phyloP scores from a whole-genome alignment of 1,284 basidiomycete species.

The Meira miltonrushii region DNA sequence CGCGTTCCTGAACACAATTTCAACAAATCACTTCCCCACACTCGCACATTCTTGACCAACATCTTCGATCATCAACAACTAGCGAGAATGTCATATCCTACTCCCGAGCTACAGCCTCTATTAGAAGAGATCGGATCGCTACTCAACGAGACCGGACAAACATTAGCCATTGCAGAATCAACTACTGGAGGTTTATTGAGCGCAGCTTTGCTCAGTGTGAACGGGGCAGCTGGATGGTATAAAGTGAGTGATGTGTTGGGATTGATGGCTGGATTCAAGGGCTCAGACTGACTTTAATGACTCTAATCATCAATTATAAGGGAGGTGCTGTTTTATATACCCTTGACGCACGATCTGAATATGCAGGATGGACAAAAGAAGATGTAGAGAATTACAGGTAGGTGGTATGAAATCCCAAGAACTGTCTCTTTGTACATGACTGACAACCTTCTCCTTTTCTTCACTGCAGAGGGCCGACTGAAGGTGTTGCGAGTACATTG shows the following conservation, averaged over 20 bases:
- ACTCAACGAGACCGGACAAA: background rate
- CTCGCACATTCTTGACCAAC: no score
- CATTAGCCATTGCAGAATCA: constrained; percentile 4
- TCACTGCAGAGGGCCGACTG: constrained; percentile 8
- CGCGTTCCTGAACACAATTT: no score
- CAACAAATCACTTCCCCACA: no score
- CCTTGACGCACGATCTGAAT: constrained; percentile 2
- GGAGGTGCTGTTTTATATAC: constrained; percentile 13
- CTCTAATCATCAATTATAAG: background rate
- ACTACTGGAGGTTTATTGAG: constrained; percentile 7
- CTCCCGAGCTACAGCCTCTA: background rate
- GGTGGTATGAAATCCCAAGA: background rate
- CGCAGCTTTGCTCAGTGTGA: constrained; percentile 9
- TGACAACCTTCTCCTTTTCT: background rate
- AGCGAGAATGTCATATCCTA: background rate
- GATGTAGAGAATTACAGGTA: constrained; percentile 7
- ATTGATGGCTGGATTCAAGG: no score
- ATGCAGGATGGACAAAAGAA: constrained; percentile 10
- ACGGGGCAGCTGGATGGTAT: constrained; percentile 11
- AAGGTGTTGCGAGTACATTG: constrained; percentile 5
- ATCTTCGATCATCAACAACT: no score
- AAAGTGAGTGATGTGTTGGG: background rate
- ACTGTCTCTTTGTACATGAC: background rate
- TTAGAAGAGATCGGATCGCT: background rate
- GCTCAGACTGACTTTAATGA: no score